Conservation (phyloP, 441 rosid species). For the Erysimum cheiri region DNA sequence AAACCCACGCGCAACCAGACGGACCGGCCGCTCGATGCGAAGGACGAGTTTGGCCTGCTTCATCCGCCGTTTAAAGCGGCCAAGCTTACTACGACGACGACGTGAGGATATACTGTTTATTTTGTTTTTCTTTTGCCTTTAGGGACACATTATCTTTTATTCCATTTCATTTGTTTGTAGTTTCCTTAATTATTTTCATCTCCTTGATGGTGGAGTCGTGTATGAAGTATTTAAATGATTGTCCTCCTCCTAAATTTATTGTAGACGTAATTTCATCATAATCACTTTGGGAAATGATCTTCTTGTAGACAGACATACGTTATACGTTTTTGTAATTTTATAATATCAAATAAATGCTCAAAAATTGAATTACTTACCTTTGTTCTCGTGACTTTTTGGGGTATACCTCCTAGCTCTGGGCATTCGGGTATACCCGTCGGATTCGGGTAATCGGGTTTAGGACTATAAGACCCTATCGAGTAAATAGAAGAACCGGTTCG, state of each 20-base stretch:
- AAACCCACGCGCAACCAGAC: slow-evolving; percentile 81
- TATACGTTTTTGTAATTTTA: neutral
- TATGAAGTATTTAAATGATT: slow-evolving; percentile 11
- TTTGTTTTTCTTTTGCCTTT: slow-evolving; percentile 9
- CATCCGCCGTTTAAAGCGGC: slow-evolving; percentile 63
- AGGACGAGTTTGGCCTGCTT: slow-evolving; percentile 77
- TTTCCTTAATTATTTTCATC: slow-evolving; percentile 22
- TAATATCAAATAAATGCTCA: neutral
- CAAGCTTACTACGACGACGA: slow-evolving; percentile 51
- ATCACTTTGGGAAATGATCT: neutral
- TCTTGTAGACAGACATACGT: neutral
- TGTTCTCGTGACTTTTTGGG: neutral
- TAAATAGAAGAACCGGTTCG: too few relatives aligned
- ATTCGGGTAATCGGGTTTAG: too few relatives aligned
- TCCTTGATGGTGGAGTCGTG: slow-evolving; percentile 32
- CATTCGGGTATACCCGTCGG: too few relatives aligned
- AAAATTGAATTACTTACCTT: neutral
- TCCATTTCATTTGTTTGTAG: slow-evolving; percentile 21
- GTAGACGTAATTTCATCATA: slow-evolving; percentile 8
- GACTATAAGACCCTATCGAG: too few relatives aligned
- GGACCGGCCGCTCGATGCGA: slow-evolving; percentile 63
- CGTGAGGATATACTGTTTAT: slow-evolving; percentile 3
- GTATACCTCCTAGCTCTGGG: too few relatives aligned
- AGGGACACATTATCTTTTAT: slow-evolving; percentile 43
- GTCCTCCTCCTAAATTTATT: neutral